Evolutionary conservation across 2,329 filamentous ascomycete genomes (phyloP).

Genomic region (Acephala macrosclerotiorum): DNA sequence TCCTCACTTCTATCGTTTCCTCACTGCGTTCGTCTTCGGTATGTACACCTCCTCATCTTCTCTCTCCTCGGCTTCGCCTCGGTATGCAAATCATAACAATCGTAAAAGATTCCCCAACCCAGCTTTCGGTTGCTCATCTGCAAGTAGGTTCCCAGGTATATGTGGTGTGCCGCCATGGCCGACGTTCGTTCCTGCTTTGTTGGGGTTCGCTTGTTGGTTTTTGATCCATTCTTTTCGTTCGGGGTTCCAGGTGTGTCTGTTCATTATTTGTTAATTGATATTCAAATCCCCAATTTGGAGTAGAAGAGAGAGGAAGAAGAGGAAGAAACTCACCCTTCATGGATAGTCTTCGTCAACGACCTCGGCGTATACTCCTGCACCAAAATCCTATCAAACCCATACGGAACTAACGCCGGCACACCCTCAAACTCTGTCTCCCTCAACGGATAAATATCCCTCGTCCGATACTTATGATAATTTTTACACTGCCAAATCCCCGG

Average conservation of each 20-base stretch:
- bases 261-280: constrained; percentile 1
- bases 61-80: background rate
- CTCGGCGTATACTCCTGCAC: constrained; percentile 70
- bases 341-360: constrained; percentile 66
- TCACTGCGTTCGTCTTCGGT: too few species aligned
- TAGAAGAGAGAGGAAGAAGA: constrained; percentile 16
- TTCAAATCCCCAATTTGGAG: background rate
- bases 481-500: constrained; percentile 81
- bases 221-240: constrained; percentile 67
- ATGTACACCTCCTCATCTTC: background rate
- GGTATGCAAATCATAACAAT: constrained; percentile 24
- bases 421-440: constrained; percentile 78
- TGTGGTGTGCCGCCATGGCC: constrained; percentile 24
- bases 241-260: constrained; percentile 67
- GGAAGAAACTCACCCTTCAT: constrained; percentile 60
- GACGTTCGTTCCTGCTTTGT: background rate
- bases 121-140: constrained; percentile 24
- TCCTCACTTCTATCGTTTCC: background rate
- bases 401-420: constrained; percentile 73
- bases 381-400: constrained; percentile 70
- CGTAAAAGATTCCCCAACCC: constrained; percentile 34
- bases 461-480: constrained; percentile 77
- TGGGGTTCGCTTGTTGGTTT: constrained; percentile 29
- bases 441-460: constrained; percentile 78
- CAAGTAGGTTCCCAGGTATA: constrained; percentile 34